Base-by-base conservation (phyloP, 768 basidiomycete genomes). In the Serendipita indica region DNA sequence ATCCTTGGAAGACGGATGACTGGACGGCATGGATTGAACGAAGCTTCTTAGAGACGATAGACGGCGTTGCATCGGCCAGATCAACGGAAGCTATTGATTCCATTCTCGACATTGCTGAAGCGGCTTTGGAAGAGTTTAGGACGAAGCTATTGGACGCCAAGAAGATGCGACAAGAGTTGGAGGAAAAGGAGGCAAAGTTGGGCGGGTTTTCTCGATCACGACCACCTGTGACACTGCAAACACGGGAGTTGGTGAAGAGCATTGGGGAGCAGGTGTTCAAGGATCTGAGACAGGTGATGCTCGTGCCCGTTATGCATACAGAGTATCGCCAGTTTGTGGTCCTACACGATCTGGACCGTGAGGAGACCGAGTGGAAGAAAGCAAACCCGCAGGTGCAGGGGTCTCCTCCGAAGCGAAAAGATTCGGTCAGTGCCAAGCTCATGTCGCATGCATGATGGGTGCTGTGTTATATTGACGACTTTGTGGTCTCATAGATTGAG, bases 281-380 rank as follows among this genome's bases (percentile, higher is more conserved):
- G 12, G 59, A 60, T 33, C 45, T 60, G 20, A 25, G 59, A 7
- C 59, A 60, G 22, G 33, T 49, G 33, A 49, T 52, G 46, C 14
- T 33, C 14, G 22, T 33, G 3, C 46, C 46, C 12, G 39, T 39
- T 12, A 14, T 60, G 20, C 46, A 49, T n/a, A 52, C 46, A 18
- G 33, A 39, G 18, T 60, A 60, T 49, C 59, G 59, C 14, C 20
- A 39, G 32, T 60, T 60, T 22, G 46, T 60, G 7, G 34, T 54
- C n/a, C n/a, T n/a, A n/a, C n/a, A n/a, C n/a, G n/a, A n/a, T n/a
- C n/a, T n/a, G n/a, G 49, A 28, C 49, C 20, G 32, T 18, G 25
- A 54, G 32, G 7, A 16, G 49, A 27, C 22, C 7, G 22, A 54
- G 22, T 30, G 10, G 16, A 28, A n/a, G 12, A 25, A 30, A 28